phyloP scores from a whole-genome alignment of 2,329 filamentous ascomycete genomes.

The Davidsoniella australis region DNA sequence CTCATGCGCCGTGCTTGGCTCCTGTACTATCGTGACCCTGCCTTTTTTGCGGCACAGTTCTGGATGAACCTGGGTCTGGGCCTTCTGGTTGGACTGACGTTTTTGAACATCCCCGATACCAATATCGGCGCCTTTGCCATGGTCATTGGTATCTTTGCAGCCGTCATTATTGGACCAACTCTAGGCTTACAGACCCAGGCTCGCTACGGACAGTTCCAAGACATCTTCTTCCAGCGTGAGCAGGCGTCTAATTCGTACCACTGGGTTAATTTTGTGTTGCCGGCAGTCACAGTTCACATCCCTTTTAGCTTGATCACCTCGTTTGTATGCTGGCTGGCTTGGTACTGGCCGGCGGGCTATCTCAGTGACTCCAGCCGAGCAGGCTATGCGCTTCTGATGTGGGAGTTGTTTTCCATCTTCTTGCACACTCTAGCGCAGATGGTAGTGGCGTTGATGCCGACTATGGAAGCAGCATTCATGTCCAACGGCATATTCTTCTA shows the following conservation, averaged over 20 bases:
- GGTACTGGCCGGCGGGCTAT: not conserved
- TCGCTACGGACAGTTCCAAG: not conserved
- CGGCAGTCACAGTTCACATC: not conserved
- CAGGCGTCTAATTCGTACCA: not conserved
- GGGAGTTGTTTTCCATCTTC: not conserved
- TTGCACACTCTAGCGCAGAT: conserved; percentile 1
- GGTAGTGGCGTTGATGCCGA: conserved; percentile 1
- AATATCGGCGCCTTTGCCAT: not conserved
- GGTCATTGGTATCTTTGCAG: not conserved
- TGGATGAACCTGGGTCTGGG: not conserved
- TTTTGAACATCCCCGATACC: not conserved
- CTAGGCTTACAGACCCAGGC: conserved; percentile 1
- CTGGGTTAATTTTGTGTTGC: not conserved
- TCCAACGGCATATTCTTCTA: conserved; percentile 3
- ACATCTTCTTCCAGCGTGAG: conserved; percentile 2
- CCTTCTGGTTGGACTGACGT: not conserved
- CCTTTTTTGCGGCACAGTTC: not conserved
- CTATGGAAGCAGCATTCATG: conserved; percentile 3
- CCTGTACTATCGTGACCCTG: conserved; percentile 2
- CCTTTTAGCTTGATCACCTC: not conserved
- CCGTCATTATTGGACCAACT: not conserved
- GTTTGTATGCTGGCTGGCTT: not conserved
- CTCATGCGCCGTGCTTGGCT: not conserved
- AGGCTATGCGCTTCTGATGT: not conserved
- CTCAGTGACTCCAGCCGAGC: not conserved